Evolutionary conservation across 2,329 filamentous ascomycete genomes (phyloP).

Genomic region (Exserohilum rostratum): DNA sequence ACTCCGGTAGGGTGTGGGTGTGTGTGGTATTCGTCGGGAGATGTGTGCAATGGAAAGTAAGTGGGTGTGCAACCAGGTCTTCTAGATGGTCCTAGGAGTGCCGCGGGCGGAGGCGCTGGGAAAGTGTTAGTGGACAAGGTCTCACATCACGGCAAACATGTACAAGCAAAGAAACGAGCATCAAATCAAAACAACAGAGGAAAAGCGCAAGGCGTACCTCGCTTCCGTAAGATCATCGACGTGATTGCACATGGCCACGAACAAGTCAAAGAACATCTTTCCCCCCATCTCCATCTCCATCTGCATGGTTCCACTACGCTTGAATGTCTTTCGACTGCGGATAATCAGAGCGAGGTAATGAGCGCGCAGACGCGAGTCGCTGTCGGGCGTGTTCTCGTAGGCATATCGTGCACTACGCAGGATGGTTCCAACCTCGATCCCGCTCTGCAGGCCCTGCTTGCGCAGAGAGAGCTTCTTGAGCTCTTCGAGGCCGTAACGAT

Average conservation of each 20-base stretch:
- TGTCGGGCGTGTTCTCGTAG: slow-evolving; percentile 93
- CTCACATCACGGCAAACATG: slow-evolving; percentile 12
- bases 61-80: slow-evolving; percentile 20
- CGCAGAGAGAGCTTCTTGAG: slow-evolving; percentile 89
- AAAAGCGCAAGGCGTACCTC: slow-evolving; percentile 55
- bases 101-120: slow-evolving; percentile 27
- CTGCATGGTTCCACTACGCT: slow-evolving; percentile 98
- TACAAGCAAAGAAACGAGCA: not conserved
- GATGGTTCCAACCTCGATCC: slow-evolving; percentile 90
- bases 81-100: slow-evolving; percentile 38
- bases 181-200: slow-evolving; percentile 12
- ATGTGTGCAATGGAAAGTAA: slow-evolving; percentile 23
- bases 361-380: slow-evolving; percentile 89
- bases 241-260: slow-evolving; percentile 98
- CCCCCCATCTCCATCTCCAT: slow-evolving; percentile 95
- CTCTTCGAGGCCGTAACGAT: slow-evolving; percentile 88
- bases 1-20: slow-evolving; percentile 21
- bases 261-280: slow-evolving; percentile 97
- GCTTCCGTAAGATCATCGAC: slow-evolving; percentile 93
- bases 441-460: slow-evolving; percentile 92
- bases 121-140: slow-evolving; percentile 17
- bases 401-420: slow-evolving; percentile 92
- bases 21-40: slow-evolving; percentile 16
- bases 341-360: slow-evolving; percentile 98
- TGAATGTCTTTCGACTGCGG: slow-evolving; percentile 95